These are phyloP conservation scores for Earliella scabrosa DNA, from an alignment of 1,284 basidiomycete genomes.

Conservation along the genomic window DNA sequence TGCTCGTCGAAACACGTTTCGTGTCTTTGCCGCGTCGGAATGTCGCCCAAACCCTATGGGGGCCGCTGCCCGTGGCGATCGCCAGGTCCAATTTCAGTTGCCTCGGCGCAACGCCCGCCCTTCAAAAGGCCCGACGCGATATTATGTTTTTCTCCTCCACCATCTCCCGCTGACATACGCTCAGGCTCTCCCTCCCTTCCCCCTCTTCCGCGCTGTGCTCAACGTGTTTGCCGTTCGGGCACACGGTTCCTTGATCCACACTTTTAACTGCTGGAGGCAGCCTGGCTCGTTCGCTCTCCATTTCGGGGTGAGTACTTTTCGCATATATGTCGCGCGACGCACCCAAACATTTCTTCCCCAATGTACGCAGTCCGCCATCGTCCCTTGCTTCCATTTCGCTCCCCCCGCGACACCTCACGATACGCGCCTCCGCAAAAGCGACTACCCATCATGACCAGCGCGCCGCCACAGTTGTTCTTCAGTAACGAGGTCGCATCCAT, in stretches of 20 bases:
- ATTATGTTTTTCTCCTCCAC: slow-evolving; percentile 37
- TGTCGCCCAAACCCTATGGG: slow-evolving; percentile 43
- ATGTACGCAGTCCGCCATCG: slow-evolving; percentile 26
- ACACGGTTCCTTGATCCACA: slow-evolving; percentile 34
- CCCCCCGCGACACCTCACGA: slow-evolving; percentile 20
- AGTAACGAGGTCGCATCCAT: slow-evolving; percentile 77
- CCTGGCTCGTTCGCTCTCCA: slow-evolving; percentile 30
- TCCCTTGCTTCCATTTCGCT: slow-evolving; percentile 21
- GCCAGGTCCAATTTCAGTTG: slow-evolving; percentile 47
- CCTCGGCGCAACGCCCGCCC: slow-evolving; percentile 44
- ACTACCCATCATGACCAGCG: slow-evolving; percentile 33
- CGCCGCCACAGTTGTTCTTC: slow-evolving; percentile 65
- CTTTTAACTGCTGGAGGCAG: slow-evolving; percentile 35
- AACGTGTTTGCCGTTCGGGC: slow-evolving; percentile 31
- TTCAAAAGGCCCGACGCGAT: slow-evolving; percentile 40
- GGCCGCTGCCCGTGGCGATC: slow-evolving; percentile 51
- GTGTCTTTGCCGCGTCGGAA: slow-evolving; percentile 52
- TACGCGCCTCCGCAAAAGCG: slow-evolving; percentile 13
- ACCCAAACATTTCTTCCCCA: slow-evolving; percentile 20
- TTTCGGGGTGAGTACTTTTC: slow-evolving; percentile 27
- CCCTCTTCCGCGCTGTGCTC: slow-evolving; percentile 25
- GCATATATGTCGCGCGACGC: slow-evolving; percentile 27
- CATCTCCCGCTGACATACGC: slow-evolving; percentile 30
- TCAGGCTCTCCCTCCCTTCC: slow-evolving; percentile 19
- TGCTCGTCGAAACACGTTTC: slow-evolving; percentile 62